Percentiles rank a stretch among this genome's conserved stretches.
phyloP scores from a whole-genome alignment of 129 eudicot genomes.

The Heracleum sosnowskyi region DNA sequence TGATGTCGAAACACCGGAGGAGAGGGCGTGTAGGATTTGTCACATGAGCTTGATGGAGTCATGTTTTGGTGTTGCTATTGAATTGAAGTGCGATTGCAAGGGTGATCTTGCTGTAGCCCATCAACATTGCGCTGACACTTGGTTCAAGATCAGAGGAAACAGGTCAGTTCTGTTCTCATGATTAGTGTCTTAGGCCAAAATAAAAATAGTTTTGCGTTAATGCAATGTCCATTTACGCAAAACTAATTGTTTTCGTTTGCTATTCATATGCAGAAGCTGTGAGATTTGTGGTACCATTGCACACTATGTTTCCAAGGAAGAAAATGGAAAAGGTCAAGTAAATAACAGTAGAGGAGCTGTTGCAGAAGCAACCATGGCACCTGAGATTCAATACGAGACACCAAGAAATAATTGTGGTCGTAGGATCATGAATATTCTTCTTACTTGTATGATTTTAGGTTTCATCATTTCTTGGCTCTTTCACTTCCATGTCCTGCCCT shows the following conservation, averaged over 20 bases:
- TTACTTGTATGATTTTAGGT: constrained; percentile 72
- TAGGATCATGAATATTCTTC: constrained; percentile 51
- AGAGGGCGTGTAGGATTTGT: constrained; percentile 5
- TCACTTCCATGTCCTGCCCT: constrained; percentile 60
- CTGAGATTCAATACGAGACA: constrained; percentile 29
- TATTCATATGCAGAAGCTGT: constrained; percentile 34
- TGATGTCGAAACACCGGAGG: not conserved
- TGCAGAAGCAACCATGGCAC: constrained; percentile 18
- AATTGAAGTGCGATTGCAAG: not conserved
- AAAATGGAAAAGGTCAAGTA: not conserved
- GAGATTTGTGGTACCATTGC: constrained; percentile 65
- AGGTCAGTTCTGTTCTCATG: not conserved
- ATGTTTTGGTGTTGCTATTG: not conserved
- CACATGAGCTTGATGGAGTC: not conserved
- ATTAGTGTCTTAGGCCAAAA: too few species aligned
- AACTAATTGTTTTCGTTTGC: not conserved
- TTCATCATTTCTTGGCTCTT: constrained; percentile 76
- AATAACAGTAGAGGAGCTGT: constrained; percentile 14
- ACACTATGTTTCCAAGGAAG: constrained; percentile 26
- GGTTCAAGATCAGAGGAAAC: constrained; percentile 7
- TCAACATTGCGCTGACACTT: constrained; percentile 7
- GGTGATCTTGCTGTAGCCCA: not conserved
- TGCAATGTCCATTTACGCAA: not conserved
- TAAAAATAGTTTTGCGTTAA: not conserved
- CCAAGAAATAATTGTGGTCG: constrained; percentile 43